Conservation (phyloP, 345 rosid genomes). For the Moricandia moricandioides region DNA sequence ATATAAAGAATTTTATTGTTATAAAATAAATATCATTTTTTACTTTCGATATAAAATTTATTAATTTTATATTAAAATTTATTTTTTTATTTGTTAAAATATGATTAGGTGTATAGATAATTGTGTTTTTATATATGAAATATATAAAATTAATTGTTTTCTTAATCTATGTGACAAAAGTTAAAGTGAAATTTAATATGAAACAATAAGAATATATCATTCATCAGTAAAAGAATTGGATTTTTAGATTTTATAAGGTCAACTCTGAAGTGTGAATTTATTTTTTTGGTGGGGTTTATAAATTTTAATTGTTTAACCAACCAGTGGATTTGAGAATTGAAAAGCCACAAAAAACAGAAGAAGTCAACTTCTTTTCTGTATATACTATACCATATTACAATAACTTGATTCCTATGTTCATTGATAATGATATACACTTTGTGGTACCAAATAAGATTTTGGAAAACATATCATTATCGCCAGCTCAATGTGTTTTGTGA, state of each 20-base stretch:
- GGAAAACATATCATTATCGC: conserved; percentile 26
- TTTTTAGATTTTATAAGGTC: not conserved
- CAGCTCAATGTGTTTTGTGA: conserved; percentile 39
- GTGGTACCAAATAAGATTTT: conserved; percentile 36
- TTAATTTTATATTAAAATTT: too few species aligned
- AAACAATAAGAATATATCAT: too few species aligned
- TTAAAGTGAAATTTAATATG: too few species aligned
- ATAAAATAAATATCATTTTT: too few species aligned
- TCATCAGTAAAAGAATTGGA: not conserved
- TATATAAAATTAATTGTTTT: too few species aligned
- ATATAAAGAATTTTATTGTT: too few species aligned
- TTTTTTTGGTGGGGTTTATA: not conserved
- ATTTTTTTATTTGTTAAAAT: too few species aligned
- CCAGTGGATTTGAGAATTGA: not conserved
- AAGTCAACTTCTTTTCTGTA: conserved; percentile 22
- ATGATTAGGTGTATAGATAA: too few species aligned
- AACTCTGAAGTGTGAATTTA: not conserved
- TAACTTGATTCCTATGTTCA: conserved; percentile 38
- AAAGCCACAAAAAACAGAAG: conserved; percentile 14
- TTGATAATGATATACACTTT: conserved; percentile 31
- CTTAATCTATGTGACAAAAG: too few species aligned
- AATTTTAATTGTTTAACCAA: not conserved
- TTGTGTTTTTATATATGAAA: too few species aligned
- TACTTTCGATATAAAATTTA: too few species aligned
- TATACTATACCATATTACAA: conserved; percentile 20